phyloP scores from a whole-genome alignment of 129 eudicot genomes.

The Ambrosia trifida region DNA sequence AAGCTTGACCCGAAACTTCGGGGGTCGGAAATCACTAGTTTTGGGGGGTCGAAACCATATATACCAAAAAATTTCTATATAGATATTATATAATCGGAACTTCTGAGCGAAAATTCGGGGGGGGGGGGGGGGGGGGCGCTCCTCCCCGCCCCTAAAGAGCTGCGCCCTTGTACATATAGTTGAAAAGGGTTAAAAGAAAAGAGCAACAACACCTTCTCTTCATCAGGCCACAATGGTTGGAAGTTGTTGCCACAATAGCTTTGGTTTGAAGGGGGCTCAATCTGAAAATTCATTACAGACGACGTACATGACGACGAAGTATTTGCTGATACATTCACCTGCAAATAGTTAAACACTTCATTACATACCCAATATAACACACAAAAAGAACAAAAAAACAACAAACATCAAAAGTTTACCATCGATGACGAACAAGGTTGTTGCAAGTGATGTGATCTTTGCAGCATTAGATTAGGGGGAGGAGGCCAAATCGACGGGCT shows the following conservation, averaged over 20 bases:
- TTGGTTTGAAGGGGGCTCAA: conserved; percentile 99
- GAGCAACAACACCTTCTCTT: conserved; percentile 56
- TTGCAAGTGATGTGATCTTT: conserved; percentile 54
- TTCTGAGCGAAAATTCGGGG: no score
- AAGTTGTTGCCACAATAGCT: conserved; percentile 51
- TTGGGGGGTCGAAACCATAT: no score
- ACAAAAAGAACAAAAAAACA: background rate
- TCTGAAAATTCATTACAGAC: conserved; percentile 48
- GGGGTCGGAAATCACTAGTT: no score
- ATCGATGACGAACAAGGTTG: conserved; percentile 51
- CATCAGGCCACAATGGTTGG: conserved; percentile 62
- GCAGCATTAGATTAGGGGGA: conserved; percentile 37
- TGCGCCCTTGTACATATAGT: conserved; percentile 11
- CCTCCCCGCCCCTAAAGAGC: no score
- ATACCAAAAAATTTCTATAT: no score
- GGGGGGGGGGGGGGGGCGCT: no score
- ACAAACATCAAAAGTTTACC: conserved; percentile 40
- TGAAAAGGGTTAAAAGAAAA: conserved; percentile 8
- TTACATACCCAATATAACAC: background rate
- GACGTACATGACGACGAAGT: conserved; percentile 50
- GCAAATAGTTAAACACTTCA: conserved; percentile 11
- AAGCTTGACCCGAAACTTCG: no score
- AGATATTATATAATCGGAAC: no score
- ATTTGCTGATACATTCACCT: conserved; percentile 65
- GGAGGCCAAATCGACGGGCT: conserved; percentile 36